Percentiles rank a stretch among this genome's conserved stretches.
These are phyloP conservation scores for Saccharomycopsis selenospora DNA, from an alignment of 805 yeast species.

Conservation along the genomic window DNA sequence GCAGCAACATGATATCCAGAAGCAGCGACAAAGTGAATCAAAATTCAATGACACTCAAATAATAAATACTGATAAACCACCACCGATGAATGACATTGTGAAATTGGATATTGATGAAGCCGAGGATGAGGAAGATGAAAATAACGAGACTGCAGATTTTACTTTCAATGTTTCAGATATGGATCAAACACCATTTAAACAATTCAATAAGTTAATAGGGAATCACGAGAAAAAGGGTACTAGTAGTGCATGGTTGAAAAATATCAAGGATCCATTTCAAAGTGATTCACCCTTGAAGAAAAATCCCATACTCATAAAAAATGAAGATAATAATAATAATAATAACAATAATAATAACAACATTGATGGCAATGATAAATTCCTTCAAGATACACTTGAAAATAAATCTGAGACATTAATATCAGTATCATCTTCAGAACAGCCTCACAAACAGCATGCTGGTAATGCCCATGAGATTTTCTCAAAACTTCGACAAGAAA, in stretches of 20 bases:
- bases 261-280: constrained; percentile 35
- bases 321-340: constrained; percentile 1
- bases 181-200: constrained; percentile 25
- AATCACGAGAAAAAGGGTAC: neutral
- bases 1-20: no score
- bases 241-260: constrained; percentile 25
- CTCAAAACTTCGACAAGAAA: constrained; percentile 6
- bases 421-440: no score
- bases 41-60: constrained; percentile 6
- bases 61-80: constrained; percentile 3
- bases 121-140: constrained; percentile 37
- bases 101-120: constrained; percentile 26
- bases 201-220: constrained; percentile 7
- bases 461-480: constrained; percentile 15
- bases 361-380: constrained; percentile 9
- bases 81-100: neutral
- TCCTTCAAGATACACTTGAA: no score
- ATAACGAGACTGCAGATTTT: constrained; percentile 28
- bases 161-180: constrained; percentile 8
- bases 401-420: no score
- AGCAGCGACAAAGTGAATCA: no score
- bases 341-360: constrained; percentile 19
- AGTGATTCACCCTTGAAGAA: constrained; percentile 12
- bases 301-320: constrained; percentile 20
- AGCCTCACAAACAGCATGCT: no score